Base-by-base conservation (phyloP, 1,284 basidiomycete genomes). In the Trametes pubescens region DNA sequence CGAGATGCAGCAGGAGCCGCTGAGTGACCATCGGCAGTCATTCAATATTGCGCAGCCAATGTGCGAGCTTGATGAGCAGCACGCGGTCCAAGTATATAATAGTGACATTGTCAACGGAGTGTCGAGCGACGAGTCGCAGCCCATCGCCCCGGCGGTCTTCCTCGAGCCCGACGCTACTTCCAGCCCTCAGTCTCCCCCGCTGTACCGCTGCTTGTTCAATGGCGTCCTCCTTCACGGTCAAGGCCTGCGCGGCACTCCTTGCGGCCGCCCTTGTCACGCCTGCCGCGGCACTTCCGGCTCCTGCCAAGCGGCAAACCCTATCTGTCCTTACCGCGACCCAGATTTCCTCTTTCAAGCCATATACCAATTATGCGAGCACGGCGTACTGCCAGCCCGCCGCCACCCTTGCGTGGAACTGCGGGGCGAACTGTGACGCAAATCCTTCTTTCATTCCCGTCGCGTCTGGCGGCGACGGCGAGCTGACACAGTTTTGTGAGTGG, bases 391-490 rank as follows among this genome's bases (percentile, higher is more conserved):
- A 68, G 18, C 73, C 77, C 1, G 68, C 71, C 2, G 58, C 65
- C 29, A 79, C 78, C 13, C 56, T 71, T 21, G 65, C 67, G 9
- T 81, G 80, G 80, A 65, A 59, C 22, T 81, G 80, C 63, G 79
- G 78, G 26, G 71, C 76, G 44, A 74, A 75, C 63, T 79, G 75
- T 71, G 61, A 82, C 32, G 83, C 81, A 7, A 89, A 87, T 69
- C 69, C 84, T 1, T 76, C 71, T 7, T 91, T 91, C 70, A 47
- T 80, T 18, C 84, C 87, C 1, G 75, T 86, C 6, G 88, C 87
- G 18, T 81, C 87, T 0, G 90, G 89, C 34, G 89, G 89, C 1
- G 82, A 91, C 67, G 87, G 87, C 2, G 64, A 68, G 13, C 53
- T 52, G 8, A 75, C 81, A 0, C 89, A 89, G 70, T 87, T 76